Evolutionary conservation across 2,329 filamentous ascomycete species (phyloP).

Genomic region (Trichoderma breve): DNA sequence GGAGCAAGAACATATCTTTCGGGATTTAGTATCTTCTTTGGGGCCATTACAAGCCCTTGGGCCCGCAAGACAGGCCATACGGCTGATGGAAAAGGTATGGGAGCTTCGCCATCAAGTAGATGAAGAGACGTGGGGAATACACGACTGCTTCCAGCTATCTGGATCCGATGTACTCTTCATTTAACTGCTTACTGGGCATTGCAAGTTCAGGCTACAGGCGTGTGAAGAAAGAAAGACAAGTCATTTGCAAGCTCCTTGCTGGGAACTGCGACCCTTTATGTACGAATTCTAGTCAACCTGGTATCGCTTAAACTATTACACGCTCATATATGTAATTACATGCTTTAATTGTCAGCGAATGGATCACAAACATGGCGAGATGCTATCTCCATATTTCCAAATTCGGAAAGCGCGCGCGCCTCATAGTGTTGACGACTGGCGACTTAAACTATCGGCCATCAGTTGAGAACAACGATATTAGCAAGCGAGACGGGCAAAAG

Average conservation of each 20-base stretch:
- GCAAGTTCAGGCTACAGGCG: neutral
- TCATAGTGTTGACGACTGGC: neutral
- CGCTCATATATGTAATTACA: neutral
- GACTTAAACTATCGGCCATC: neutral
- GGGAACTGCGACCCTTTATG: neutral
- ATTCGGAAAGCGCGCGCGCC: neutral
- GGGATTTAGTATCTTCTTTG: neutral
- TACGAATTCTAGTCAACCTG: neutral
- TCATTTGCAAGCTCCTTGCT: neutral
- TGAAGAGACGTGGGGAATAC: neutral
- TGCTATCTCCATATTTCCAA: neutral
- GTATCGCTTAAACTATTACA: neutral
- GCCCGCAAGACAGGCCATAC: neutral
- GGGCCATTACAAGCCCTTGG: constrained; percentile 7
- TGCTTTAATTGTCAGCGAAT: neutral
- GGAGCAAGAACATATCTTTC: neutral
- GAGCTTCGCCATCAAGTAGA: neutral
- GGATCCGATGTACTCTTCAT: neutral
- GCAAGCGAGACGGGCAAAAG: neutral
- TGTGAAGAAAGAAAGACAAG: neutral
- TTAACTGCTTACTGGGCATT: neutral
- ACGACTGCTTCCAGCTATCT: neutral
- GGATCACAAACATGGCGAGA: neutral
- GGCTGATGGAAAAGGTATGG: neutral
- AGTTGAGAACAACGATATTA: neutral